Base-by-base conservation (phyloP, 805 yeast genomes). In the Diddensiella santjacobensis region DNA sequence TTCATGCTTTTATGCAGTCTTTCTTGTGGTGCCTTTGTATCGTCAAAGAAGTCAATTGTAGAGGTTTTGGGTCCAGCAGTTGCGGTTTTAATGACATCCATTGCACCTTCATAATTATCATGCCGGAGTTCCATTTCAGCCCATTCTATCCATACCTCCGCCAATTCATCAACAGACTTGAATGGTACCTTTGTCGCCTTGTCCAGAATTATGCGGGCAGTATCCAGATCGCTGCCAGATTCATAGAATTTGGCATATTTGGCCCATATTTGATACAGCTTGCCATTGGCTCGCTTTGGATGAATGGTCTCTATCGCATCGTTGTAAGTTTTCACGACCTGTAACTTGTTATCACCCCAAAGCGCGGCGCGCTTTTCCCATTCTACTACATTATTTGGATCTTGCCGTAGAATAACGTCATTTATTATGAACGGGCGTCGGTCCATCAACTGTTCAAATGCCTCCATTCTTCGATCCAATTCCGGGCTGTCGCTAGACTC, bases 81-180 rank as follows among this genome's bases (percentile, higher is more conserved):
- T 1, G 80, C 79, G 8, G 57, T 62, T 37, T 68, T 66, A 51
- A 77, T 56, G 11, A 78, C 67, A 33, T 60, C 63, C 22, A 69
- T 58, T 2, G 77, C 78, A 17, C 63, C 64, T 1, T 72, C 76
- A 18, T 79, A 63, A 45, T 80, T 72, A 19, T 71, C 77, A 15
- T 68, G 65, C 20, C 74, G 67, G 24, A 85, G 58, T 50, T 83
- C 84, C 65, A 79, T 67, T 48, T 84, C 84, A 3, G 84, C 72
- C 96, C 96, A 90, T 15, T 73, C 75, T n/a, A 78, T 68, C 77
- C 88, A 86, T 4, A 90, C 63, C 2, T 74, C 75, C 1, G 82
- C 85, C 18, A 88, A 65, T 51, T 88, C 96, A 19, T 78, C 77
- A 0, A 79, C 66, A 13, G 73, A 66, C 22, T 69, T 73, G 65